Conservation (phyloP, 129 eudicot genomes). For the Flaveria bidentis region DNA sequence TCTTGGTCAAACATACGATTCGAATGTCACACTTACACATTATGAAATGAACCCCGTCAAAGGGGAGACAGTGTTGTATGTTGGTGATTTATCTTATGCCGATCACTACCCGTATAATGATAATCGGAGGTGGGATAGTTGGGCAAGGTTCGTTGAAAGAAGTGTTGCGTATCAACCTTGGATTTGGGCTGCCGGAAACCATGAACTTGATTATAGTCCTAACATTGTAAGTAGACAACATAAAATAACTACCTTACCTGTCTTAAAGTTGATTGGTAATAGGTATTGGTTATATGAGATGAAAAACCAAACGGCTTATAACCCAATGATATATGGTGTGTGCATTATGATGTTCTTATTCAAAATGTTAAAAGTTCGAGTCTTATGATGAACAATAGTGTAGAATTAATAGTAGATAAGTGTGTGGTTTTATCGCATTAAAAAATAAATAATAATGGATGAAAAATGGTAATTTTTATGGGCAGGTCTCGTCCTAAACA, state of each 20-base stretch:
- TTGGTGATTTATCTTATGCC: slow-evolving; percentile 87
- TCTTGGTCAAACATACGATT: slow-evolving; percentile 81
- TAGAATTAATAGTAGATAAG: too few relatives aligned
- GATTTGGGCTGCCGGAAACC: slow-evolving; percentile 93
- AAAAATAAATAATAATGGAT: too few relatives aligned
- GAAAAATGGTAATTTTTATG: background rate
- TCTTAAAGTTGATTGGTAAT: too few relatives aligned
- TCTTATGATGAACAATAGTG: too few relatives aligned
- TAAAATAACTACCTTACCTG: background rate
- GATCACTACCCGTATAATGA: slow-evolving; percentile 75
- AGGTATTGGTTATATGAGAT: too few relatives aligned
- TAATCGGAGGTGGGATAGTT: slow-evolving; percentile 83
- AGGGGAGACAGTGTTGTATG: slow-evolving; percentile 71
- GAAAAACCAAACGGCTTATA: too few relatives aligned
- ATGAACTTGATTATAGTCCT: slow-evolving; percentile 79
- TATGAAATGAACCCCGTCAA: slow-evolving; percentile 65
- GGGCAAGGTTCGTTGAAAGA: slow-evolving; percentile 89
- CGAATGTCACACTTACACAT: slow-evolving; percentile 70
- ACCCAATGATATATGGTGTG: too few relatives aligned
- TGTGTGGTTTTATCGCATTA: too few relatives aligned
- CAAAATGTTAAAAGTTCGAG: too few relatives aligned
- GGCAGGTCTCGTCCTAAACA: background rate
- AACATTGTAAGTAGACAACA: slow-evolving; percentile 49
- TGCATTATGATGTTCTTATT: too few relatives aligned
- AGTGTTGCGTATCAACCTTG: slow-evolving; percentile 91